Conservation (phyloP, 2,329 filamentous ascomycete species). For the Whalleya microplaca region DNA sequence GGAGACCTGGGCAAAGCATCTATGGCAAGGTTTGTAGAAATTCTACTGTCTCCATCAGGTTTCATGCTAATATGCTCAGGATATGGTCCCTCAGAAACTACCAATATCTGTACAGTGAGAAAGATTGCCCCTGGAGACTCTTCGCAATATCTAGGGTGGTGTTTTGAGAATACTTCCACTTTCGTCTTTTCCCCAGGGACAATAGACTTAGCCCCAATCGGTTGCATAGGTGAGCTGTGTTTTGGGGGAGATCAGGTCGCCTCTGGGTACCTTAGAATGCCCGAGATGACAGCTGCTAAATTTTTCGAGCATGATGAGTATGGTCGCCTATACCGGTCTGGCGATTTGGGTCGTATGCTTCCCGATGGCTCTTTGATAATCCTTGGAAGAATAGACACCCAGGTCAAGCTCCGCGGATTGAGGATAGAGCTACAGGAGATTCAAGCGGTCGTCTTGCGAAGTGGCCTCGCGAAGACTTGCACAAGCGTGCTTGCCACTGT, state of each 20-base stretch:
- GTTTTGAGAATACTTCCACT: conserved; percentile 75
- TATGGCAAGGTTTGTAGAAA: conserved; percentile 66
- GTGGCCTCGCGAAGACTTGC: conserved; percentile 60
- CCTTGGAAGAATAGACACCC: conserved; percentile 73
- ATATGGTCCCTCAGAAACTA: conserved; percentile 85
- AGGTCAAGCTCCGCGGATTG: conserved; percentile 81
- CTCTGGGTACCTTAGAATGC: conserved; percentile 68
- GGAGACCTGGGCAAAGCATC: conserved; percentile 66
- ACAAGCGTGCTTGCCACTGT: conserved; percentile 61
- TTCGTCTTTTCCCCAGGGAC: conserved; percentile 59
- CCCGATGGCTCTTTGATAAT: conserved; percentile 76
- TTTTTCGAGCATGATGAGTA: conserved; percentile 70
- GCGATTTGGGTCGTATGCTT: conserved; percentile 80
- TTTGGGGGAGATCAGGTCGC: conserved; percentile 85
- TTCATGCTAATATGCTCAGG: conserved; percentile 39
- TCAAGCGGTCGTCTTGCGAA: conserved; percentile 61
- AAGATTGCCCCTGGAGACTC: conserved; percentile 60
- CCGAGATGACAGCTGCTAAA: conserved; percentile 63
- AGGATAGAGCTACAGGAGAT: conserved; percentile 81
- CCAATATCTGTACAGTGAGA: conserved; percentile 83
- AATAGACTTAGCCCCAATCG: conserved; percentile 63
- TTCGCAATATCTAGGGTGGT: conserved; percentile 76
- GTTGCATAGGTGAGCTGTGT: conserved; percentile 80
- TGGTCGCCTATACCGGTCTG: conserved; percentile 79
- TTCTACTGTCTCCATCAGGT: background rate